Percentiles rank a stretch among this genome's conserved stretches.
Evolutionary conservation across 2,329 filamentous ascomycete genomes (phyloP).

Genomic region (Juglanconis oblonga): DNA sequence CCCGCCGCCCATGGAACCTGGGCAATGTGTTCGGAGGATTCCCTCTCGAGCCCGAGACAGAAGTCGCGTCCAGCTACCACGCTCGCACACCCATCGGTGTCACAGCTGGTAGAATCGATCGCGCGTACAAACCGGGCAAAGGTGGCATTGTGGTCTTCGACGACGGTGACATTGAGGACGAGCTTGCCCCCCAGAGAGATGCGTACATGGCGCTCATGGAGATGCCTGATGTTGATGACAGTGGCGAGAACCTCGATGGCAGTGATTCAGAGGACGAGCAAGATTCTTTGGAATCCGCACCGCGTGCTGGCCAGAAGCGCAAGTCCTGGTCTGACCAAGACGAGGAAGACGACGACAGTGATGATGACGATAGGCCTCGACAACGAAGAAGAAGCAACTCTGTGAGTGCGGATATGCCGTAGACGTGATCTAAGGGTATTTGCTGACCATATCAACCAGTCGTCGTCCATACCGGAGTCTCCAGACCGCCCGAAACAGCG

Average conservation of each 20-base stretch:
- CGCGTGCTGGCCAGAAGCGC: constrained; percentile 62
- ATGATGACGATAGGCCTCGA: constrained; percentile 71
- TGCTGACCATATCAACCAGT: constrained; percentile 47
- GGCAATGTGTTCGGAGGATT: constrained; percentile 86
- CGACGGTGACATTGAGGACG: constrained; percentile 90
- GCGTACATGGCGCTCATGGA: constrained; percentile 83
- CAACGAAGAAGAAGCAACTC: constrained; percentile 87
- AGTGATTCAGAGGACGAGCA: constrained; percentile 56
- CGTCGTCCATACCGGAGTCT: constrained; percentile 63
- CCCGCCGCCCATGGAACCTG: constrained; percentile 90
- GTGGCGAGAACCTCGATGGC: constrained; percentile 60
- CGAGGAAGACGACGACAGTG: constrained; percentile 68
- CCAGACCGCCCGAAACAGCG: constrained; percentile 59
- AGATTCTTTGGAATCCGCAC: constrained; percentile 30
- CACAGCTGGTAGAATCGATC: constrained; percentile 67
- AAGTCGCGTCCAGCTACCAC: constrained; percentile 43
- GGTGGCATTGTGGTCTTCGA: constrained; percentile 94
- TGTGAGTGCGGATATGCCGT: constrained; percentile 45
- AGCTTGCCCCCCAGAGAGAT: constrained; percentile 68
- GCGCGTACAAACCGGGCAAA: constrained; percentile 70
- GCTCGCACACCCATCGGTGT: constrained; percentile 63
- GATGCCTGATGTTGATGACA: constrained; percentile 86
- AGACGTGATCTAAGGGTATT: constrained; percentile 27
- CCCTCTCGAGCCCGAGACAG: constrained; percentile 50
- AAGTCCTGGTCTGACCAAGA: constrained; percentile 75